A percentile compares a stretch with the other conserved stretches of the same genome.
Conservation (phyloP, 164 flowering plant genomes). For the Berberis vulgaris region DNA sequence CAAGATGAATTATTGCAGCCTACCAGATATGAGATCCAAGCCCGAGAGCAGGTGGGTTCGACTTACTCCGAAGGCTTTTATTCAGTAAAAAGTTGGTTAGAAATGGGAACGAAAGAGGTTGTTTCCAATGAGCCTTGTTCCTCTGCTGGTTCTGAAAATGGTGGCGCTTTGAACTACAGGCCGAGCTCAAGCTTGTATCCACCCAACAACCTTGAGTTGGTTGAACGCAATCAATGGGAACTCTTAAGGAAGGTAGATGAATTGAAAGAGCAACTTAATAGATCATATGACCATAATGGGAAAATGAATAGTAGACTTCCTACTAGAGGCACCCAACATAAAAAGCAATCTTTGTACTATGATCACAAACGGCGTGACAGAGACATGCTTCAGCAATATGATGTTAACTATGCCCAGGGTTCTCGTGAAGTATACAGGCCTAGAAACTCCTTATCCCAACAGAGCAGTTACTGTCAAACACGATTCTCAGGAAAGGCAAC, state of each 20-base stretch:
- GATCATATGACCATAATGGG: constrained; percentile 14
- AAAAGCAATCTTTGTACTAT: constrained; percentile 11
- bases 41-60: constrained; percentile 1
- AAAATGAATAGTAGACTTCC: constrained; percentile 19
- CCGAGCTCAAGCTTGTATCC: constrained; percentile 16
- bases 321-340: constrained; percentile 13
- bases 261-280: constrained; percentile 43
- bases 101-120: constrained; percentile 19
- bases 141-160: constrained; percentile 20
- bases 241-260: constrained; percentile 53
- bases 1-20: constrained; percentile 15
- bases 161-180: constrained; percentile 25
- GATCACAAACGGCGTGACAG: constrained; percentile 10
- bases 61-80: constrained; percentile 6
- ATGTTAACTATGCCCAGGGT: constrained; percentile 14
- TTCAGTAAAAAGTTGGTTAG: constrained; percentile 19
- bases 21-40: constrained; percentile 7
- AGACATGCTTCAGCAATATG: constrained; percentile 11
- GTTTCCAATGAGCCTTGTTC: constrained; percentile 15
- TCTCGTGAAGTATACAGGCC: constrained; percentile 19
- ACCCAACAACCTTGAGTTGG: constrained; percentile 16
- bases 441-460: constrained; percentile 19
- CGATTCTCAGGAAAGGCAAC: constrained; percentile 37
- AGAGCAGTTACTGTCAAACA: constrained; percentile 15
- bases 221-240: constrained; percentile 36